Evolutionary conservation across 306 rosid genomes (phyloP), one percentile per base, ranked within the genome.

Genomic region (Cicer judaicum): DNA sequence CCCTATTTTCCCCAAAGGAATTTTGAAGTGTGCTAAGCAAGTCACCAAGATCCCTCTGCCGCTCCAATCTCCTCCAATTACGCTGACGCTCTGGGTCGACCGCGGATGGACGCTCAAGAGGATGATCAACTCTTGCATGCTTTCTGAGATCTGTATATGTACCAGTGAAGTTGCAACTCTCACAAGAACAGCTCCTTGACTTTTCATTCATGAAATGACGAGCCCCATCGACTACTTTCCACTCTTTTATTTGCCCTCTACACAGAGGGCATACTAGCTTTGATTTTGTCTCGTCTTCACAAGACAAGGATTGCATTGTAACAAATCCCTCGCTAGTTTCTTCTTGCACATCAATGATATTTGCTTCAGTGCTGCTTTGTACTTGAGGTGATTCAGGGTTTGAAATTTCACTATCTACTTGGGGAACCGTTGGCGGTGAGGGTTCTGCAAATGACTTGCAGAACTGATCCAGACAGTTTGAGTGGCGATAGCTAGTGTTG

Each of bases 401-500:
- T 34, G 86, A 47, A 50, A 75, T 67, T 80, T 84, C 86, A 55
- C 65, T 46, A 42, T 86, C 98, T 75, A 46, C 90, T 42, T 65
- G 86, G 11, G 82, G 78, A 34, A 43, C 71, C 53, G 79, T 68
- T 73, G 89, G 64, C 68, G 90, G 64, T 49, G 91, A 21, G 62
- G 80, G 48, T 68, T 88, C 90, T 19, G 85, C n/a, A 79, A 82
- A 90, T 48, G 90, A 90, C 88, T 95, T 95, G 84, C 97, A 78
- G 84, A 90, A 95, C 84, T 90, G 98, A 84, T 95, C 98, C 36
- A 92, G 91, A 80, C 99, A 95, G 77, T 95, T 95, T 40, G 99
- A 95, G 85, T 95, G 99, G 76, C 99, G 99, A 80, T 88, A 83
- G 83, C 99, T 95, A 42, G 99, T 95, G 85, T 95, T 87, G 70